phyloP scores from a whole-genome alignment of 2,329 filamentous ascomycete genomes.

The Zasmidium citrigriseum region DNA sequence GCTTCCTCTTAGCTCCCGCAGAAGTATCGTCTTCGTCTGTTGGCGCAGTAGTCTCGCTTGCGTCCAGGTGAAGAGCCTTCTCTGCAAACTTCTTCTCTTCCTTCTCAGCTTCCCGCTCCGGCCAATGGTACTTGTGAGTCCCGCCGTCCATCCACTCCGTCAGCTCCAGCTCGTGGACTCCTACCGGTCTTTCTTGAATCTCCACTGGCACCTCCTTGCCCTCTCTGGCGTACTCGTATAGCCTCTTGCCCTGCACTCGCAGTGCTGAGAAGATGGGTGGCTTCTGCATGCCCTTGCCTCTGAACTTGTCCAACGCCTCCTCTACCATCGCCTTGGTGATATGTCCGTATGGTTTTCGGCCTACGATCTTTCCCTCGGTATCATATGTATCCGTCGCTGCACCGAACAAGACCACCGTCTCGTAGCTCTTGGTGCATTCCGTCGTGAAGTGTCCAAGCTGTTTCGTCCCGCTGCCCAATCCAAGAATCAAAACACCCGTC shows the following conservation, averaged over 20 bases:
- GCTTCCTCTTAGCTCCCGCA: constrained; percentile 33
- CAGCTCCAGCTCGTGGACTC: constrained; percentile 75
- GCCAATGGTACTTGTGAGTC: constrained; percentile 76
- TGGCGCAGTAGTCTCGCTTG: constrained; percentile 29
- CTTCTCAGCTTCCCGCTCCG: constrained; percentile 72
- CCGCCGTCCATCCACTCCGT: constrained; percentile 83
- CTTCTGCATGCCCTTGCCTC: constrained; percentile 82
- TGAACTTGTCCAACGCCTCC: constrained; percentile 71
- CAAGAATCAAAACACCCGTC: constrained; percentile 87
- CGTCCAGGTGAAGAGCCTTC: constrained; percentile 54
- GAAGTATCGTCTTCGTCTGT: constrained; percentile 12
- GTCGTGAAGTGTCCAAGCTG: constrained; percentile 70
- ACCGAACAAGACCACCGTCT: constrained; percentile 85
- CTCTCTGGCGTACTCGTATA: constrained; percentile 94
- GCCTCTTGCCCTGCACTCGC: constrained; percentile 87
- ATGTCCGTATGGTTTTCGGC: constrained; percentile 73
- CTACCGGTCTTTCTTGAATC: constrained; percentile 77
- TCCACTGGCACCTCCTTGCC: constrained; percentile 83
- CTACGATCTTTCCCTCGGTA: constrained; percentile 77
- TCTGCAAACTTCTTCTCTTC: constrained; percentile 77
- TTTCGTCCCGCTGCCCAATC: constrained; percentile 87
- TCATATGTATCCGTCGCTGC: constrained; percentile 94
- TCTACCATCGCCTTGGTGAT: constrained; percentile 79
- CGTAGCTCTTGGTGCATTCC: constrained; percentile 89
- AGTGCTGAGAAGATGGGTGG: constrained; percentile 92